A percentile compares a stretch with the other conserved stretches of the same genome.
Conservation (phyloP, 257 asterid genomes). For the Jacaranda mimosifolia region DNA sequence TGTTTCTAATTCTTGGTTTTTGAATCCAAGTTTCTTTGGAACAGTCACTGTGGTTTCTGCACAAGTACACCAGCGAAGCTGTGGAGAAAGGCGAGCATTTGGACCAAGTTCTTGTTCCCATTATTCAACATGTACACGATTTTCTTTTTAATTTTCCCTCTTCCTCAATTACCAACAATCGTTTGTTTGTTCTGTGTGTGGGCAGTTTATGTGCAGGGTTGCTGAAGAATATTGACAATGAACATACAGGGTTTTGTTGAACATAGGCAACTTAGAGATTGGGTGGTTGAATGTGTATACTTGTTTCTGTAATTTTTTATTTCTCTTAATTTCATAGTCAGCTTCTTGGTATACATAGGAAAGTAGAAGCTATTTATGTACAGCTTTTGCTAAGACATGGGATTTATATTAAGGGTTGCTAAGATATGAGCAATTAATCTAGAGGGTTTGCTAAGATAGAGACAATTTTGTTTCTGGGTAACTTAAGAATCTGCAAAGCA, state of each 20-base stretch:
- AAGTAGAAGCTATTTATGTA: not conserved
- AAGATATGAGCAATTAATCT: not conserved
- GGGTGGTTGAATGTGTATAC: not conserved
- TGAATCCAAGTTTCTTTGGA: slow-evolving; percentile 70
- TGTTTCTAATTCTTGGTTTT: slow-evolving; percentile 11
- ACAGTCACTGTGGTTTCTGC: slow-evolving; percentile 89
- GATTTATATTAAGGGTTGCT: not conserved
- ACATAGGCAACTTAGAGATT: not conserved
- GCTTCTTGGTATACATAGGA: not conserved
- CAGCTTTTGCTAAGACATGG: not conserved
- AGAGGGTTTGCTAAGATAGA: not conserved
- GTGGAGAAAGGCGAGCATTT: slow-evolving; percentile 59
- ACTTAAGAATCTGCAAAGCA: not conserved
- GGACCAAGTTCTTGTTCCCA: slow-evolving; percentile 89
- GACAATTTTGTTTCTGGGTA: not conserved
- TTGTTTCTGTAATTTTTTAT: not conserved
- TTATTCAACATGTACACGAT: slow-evolving; percentile 72
- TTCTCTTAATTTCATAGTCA: not conserved
- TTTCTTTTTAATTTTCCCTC: not conserved
- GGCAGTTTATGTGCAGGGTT: not conserved
- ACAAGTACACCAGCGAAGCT: slow-evolving; percentile 73
- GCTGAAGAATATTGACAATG: not conserved
- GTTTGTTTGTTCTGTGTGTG: not conserved
- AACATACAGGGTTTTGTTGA: not conserved
- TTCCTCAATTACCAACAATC: not conserved